These are phyloP conservation scores for Madurella mycetomatis DNA, from an alignment of 2,329 filamentous ascomycete genomes.

Conservation along the genomic window DNA sequence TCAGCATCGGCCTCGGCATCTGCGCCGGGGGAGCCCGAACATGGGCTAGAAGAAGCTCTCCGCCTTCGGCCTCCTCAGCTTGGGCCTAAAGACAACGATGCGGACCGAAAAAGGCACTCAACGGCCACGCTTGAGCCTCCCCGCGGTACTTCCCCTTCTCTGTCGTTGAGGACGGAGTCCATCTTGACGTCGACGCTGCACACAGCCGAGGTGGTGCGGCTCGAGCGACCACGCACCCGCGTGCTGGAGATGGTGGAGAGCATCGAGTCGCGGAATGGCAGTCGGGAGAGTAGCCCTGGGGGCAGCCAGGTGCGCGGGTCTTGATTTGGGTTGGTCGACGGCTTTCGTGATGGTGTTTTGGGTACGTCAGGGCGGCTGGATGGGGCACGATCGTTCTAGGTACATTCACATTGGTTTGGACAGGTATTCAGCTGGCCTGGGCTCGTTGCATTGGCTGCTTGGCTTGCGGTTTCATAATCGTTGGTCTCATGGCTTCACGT, in stretches of 20 bases:
- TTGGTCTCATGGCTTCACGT: not conserved
- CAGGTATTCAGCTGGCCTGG: not conserved
- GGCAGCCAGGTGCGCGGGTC: slow-evolving; percentile 9
- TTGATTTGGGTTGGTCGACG: not conserved
- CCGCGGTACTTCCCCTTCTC: slow-evolving; percentile 12
- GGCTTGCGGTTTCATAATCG: not conserved
- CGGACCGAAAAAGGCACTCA: not conserved
- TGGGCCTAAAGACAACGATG: not conserved
- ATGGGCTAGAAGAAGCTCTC: not conserved
- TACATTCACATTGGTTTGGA: not conserved
- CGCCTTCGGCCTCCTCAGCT: not conserved
- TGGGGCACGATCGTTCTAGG: not conserved
- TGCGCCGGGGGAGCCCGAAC: not conserved
- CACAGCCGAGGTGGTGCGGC: slow-evolving; percentile 44
- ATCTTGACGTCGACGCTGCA: slow-evolving; percentile 32
- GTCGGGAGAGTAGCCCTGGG: slow-evolving; percentile 27
- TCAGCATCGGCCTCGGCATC: not conserved
- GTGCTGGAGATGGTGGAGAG: slow-evolving; percentile 53
- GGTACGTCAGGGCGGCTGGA: not conserved
- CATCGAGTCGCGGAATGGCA: slow-evolving; percentile 45
- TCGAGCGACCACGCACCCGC: slow-evolving; percentile 30
- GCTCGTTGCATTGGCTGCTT: not conserved
- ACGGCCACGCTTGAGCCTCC: not conserved
- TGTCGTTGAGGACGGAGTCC: slow-evolving; percentile 30
- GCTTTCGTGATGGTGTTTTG: not conserved